Conservation (phyloP, 768 basidiomycete species). For the Phlegmacium glaucopus region DNA sequence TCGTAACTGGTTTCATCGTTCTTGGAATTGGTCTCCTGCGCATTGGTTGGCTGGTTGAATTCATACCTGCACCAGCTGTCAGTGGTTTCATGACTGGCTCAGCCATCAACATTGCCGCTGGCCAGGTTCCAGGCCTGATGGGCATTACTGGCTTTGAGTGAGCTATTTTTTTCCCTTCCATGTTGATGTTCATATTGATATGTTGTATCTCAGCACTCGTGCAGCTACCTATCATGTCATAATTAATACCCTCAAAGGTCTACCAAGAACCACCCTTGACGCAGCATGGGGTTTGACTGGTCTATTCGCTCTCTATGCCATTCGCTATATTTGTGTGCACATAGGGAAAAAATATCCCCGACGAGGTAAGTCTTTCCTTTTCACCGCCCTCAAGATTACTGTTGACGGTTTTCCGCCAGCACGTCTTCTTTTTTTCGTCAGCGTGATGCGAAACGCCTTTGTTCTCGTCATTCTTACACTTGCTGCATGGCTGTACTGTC, state of each 20-base stretch:
- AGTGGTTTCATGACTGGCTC: conserved; percentile 97
- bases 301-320: conserved; percentile 64
- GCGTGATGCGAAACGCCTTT: conserved; percentile 78
- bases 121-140: conserved; percentile 88
- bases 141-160: conserved; percentile 85
- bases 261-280: conserved; percentile 68
- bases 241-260: conserved; percentile 88
- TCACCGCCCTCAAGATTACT: background rate
- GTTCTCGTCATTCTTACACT: conserved; percentile 86
- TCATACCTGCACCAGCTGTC: conserved; percentile 84
- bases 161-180: conserved; percentile 21
- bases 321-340: conserved; percentile 54
- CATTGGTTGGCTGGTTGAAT: conserved; percentile 92
- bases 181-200: conserved; percentile 5
- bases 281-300: conserved; percentile 89
- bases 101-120: conserved; percentile 86
- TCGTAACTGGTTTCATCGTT: conserved; percentile 89
- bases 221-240: conserved; percentile 83
- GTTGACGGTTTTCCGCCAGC: conserved; percentile 30
- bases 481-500: conserved; percentile 82
- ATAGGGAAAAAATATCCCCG: conserved; percentile 59
- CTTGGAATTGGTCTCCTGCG: conserved; percentile 87
- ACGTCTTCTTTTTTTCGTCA: conserved; percentile 73
- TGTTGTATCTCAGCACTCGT: conserved; percentile 57
- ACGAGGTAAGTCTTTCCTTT: conserved; percentile 37